A percentile compares a stretch with the other conserved stretches of the same genome.
These are phyloP conservation scores for Lactarius indigo DNA, from an alignment of 768 basidiomycete species.

Conservation along the genomic window DNA sequence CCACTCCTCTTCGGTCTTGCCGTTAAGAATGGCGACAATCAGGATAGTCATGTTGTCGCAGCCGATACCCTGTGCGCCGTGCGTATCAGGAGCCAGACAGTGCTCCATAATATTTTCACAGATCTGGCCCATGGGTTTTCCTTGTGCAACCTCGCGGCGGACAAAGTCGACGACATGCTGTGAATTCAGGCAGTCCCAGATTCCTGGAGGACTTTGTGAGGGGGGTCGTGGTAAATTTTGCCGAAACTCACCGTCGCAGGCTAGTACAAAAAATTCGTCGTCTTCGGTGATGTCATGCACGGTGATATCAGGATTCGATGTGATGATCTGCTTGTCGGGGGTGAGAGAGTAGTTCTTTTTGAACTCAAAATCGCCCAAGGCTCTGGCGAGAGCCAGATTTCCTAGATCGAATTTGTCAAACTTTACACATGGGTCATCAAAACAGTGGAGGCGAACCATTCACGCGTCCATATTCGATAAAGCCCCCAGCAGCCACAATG, in stretches of 20 bases:
- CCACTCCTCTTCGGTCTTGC: constrained; percentile 90
- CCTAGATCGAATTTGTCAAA: constrained; percentile 44
- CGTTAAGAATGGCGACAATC: constrained; percentile 83
- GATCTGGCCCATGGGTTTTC: constrained; percentile 76
- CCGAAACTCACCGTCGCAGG: constrained; percentile 80
- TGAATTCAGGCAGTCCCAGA: constrained; percentile 96
- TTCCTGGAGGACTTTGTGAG: constrained; percentile 54
- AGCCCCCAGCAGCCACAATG: constrained; percentile 89
- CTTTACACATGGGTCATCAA: background rate
- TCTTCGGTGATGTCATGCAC: constrained; percentile 78
- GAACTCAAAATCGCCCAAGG: constrained; percentile 97
- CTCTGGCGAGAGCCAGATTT: constrained; percentile 92
- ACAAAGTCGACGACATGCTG: constrained; percentile 92
- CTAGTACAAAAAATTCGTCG: constrained; percentile 95
- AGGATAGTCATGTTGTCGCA: constrained; percentile 99
- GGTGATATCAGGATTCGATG: constrained; percentile 88
- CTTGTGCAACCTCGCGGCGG: constrained; percentile 74
- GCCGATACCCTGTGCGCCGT: constrained; percentile 87
- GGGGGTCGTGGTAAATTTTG: constrained; percentile 5
- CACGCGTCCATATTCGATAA: constrained; percentile 93
- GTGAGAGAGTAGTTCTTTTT: constrained; percentile 84
- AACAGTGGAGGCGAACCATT: constrained; percentile 57
- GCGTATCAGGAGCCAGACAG: constrained; percentile 91
- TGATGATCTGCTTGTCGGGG: constrained; percentile 92
- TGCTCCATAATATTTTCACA: constrained; percentile 87